These are phyloP conservation scores for Funneliformis mosseae DNA, from an alignment of 192 early-diverging fungal species.

Conservation along the genomic window DNA sequence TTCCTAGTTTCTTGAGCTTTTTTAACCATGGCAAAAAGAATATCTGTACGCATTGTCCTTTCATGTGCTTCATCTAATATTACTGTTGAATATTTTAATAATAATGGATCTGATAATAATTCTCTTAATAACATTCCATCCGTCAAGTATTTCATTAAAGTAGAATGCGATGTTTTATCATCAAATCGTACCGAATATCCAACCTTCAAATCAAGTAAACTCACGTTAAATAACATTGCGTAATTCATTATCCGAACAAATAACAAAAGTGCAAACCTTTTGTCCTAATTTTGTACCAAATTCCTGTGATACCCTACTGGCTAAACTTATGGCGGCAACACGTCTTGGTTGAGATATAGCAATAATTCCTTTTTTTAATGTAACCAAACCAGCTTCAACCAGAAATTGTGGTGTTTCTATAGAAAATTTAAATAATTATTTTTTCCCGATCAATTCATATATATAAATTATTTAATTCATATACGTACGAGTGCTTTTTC, in stretches of 20 bases:
- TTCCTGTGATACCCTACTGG: conserved; percentile 80
- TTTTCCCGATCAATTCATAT: neutral
- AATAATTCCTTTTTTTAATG: conserved; percentile 58
- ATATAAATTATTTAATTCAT: neutral
- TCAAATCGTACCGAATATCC: conserved; percentile 98
- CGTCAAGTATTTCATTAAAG: conserved; percentile 91
- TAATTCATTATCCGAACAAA: neutral
- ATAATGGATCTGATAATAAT: conserved; percentile 77
- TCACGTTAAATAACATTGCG: neutral
- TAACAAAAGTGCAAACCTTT: conserved; percentile 23
- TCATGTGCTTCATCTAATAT: conserved; percentile 98
- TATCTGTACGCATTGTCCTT: conserved; percentile 91
- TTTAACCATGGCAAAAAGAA: conserved; percentile 95
- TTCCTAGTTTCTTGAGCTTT: conserved; percentile 73
- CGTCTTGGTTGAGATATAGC: conserved; percentile 85
- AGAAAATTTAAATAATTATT: neutral
- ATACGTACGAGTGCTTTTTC: conserved; percentile 85
- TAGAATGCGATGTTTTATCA: conserved; percentile 77
- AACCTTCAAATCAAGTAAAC: conserved; percentile 50
- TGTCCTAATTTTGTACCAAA: conserved; percentile 68
- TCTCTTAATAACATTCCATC: conserved; percentile 97
- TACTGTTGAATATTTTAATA: conserved; percentile 81
- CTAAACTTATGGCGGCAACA: conserved; percentile 83
- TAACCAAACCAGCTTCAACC: conserved; percentile 63
- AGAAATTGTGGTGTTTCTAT: conserved; percentile 91